Base-by-base conservation (phyloP, 164 flowering plant genomes). In the Magnolia kwangsiensis region DNA sequence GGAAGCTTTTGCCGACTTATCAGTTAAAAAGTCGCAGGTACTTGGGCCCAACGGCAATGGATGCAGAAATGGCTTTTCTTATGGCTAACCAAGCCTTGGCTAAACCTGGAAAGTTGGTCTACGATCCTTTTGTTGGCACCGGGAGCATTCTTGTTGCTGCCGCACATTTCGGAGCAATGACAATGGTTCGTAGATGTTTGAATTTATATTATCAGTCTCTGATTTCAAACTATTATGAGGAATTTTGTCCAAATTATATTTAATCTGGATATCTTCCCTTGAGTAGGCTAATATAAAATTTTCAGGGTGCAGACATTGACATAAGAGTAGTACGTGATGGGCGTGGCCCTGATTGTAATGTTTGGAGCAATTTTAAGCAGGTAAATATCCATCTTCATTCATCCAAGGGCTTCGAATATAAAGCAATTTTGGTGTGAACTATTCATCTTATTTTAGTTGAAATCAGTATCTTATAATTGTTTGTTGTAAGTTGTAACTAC, bases 291-390 rank as follows among this genome's bases (percentile, higher is more conserved):
- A 67, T 81, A 18, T 77, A 50, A 71, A 78, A 72, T 73, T 31
- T 81, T 88, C 91, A 96, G 99, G 99, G 99, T 82, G 96, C 98
- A 78, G 99, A 96, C 72, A 96, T 96, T 86, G 99, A 96, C 80
- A 94, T 96, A 73, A 88, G 98, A 78, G 99, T 93, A 51, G 96
- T 95, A 37, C 96, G 99, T 79, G 98, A 95, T 89, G 99, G 99
- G 1, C 96, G 95, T 76, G 99, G 99, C 10, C 98, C 98, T 51
- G 90, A 96, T 74, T 90, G 98, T 80, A 92, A 96, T 84, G 90
- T 96, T 61, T 96, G 99, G 99, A 96, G 99, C 89, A 96, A 96
- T 79, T 96, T 96, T 76, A 87, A 91, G 84, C 99, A 96, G 96
- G 99, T 94, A 66, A 79, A 63, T 67, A 3, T 50, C 16, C 10